A percentile compares a stretch with the other conserved stretches of the same genome.
Evolutionary conservation across 768 basidiomycete genomes (phyloP).

Genomic region (Suillus cothurnatus): DNA sequence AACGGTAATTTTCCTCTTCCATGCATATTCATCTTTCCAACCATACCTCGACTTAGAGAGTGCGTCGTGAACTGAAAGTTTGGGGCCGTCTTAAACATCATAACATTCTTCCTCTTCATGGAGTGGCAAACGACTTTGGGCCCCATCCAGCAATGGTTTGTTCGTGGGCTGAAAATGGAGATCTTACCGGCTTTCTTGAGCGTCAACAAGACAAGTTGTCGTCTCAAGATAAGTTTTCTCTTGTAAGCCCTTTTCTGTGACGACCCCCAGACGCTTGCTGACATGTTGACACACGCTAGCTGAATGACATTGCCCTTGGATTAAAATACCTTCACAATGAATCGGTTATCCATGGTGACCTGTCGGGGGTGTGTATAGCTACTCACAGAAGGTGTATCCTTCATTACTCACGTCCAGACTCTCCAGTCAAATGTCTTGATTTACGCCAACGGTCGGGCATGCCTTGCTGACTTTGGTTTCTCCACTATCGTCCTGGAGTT

Average conservation of each 20-base stretch:
- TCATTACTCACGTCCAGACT: background rate
- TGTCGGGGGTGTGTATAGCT: conserved; percentile 6
- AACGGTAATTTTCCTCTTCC: conserved; percentile 8
- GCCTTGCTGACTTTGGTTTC: conserved; percentile 47
- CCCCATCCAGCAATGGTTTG: conserved; percentile 24
- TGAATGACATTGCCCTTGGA: conserved; percentile 16
- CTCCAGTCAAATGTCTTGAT: conserved; percentile 30
- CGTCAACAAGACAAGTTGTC: conserved; percentile 5
- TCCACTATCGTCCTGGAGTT: conserved; percentile 42
- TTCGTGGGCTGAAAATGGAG: conserved; percentile 23
- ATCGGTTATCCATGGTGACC: conserved; percentile 11
- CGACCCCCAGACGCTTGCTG: background rate
- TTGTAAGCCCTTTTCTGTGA: conserved; percentile 15
- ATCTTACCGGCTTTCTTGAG: conserved; percentile 18
- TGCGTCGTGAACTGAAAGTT: conserved; percentile 25
- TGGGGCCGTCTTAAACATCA: conserved; percentile 23
- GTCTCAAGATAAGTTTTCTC: conserved; percentile 15
- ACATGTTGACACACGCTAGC: background rate
- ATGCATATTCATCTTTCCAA: background rate
- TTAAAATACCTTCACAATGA: conserved; percentile 16
- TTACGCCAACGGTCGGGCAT: conserved; percentile 38
- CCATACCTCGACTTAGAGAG: conserved; percentile 10
- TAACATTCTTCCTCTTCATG: conserved; percentile 24
- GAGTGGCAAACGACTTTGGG: conserved; percentile 23
- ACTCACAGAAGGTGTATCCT: too few relatives aligned